Percentiles rank a stretch among this genome's conserved stretches.
These are phyloP conservation scores for Eutreptiella sp. DNA, from an alignment of 208 protist genomes.

Conservation along the genomic window DNA sequence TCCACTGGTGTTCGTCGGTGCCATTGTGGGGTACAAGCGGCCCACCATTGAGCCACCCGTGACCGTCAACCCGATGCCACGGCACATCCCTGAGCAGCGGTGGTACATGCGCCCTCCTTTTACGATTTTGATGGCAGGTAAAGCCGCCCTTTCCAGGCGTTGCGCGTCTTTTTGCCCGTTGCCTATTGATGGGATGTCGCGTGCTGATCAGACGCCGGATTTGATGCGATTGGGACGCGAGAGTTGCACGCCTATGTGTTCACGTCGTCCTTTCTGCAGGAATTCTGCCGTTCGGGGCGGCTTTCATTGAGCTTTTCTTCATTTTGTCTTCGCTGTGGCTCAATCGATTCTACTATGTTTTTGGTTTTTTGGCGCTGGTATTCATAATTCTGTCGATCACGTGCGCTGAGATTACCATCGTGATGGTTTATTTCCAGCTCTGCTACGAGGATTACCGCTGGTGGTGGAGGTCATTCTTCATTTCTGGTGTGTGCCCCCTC, in stretches of 20 bases:
- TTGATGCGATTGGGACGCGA: too few species aligned
- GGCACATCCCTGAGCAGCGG: constrained; percentile 59
- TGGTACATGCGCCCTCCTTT: too few species aligned
- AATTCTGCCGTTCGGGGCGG: constrained; percentile 83
- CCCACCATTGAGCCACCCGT: constrained; percentile 49
- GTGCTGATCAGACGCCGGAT: too few species aligned
- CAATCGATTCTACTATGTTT: constrained; percentile 81
- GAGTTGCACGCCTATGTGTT: too few species aligned
- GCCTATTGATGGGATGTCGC: too few species aligned
- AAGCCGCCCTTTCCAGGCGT: too few species aligned
- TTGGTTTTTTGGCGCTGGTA: constrained; percentile 82
- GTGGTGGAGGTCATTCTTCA: constrained; percentile 79
- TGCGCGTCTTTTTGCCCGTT: too few species aligned
- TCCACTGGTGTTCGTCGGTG: constrained; percentile 68
- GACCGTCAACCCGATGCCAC: constrained; percentile 68
- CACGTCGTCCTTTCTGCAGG: constrained; percentile 71
- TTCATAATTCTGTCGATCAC: constrained; percentile 82
- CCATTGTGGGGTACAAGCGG: constrained; percentile 69
- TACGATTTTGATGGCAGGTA: too few species aligned
- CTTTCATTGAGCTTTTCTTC: constrained; percentile 91
- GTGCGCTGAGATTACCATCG: constrained; percentile 80
- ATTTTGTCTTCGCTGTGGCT: constrained; percentile 76
- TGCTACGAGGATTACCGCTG: constrained; percentile 76
- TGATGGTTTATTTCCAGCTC: constrained; percentile 85
- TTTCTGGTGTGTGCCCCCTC: too few species aligned